These are phyloP conservation scores for Termitomyces sp. DNA, from an alignment of 768 basidiomycete species.

Conservation along the genomic window DNA sequence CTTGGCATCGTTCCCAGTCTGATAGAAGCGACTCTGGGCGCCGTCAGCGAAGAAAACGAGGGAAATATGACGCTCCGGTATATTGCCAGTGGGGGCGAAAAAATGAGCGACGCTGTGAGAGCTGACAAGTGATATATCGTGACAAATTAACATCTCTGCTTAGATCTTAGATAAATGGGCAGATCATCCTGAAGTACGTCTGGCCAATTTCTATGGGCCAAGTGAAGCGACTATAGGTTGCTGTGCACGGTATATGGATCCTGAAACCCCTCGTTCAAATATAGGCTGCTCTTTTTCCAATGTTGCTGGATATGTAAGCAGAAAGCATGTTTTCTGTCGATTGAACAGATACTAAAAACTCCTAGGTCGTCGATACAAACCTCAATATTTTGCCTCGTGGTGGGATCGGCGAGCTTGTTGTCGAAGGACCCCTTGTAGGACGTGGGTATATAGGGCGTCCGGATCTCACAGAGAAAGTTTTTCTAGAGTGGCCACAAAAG, in stretches of 20 bases:
- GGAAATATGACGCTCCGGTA: slow-evolving; percentile 33
- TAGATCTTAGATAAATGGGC: slow-evolving; percentile 47
- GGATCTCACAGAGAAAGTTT: slow-evolving; percentile 42
- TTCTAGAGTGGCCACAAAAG: slow-evolving; percentile 40
- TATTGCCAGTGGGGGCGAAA: slow-evolving; percentile 50
- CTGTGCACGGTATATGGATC: slow-evolving; percentile 40
- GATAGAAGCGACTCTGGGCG: slow-evolving; percentile 46
- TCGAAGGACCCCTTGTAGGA: slow-evolving; percentile 47
- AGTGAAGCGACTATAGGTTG: slow-evolving; percentile 54
- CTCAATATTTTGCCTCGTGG: slow-evolving; percentile 43
- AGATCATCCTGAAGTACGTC: slow-evolving; percentile 37
- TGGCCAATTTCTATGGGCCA: slow-evolving; percentile 52
- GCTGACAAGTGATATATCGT: background rate
- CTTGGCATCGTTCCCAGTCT: slow-evolving; percentile 51
- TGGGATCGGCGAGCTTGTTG: slow-evolving; percentile 45
- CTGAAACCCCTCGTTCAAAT: slow-evolving; percentile 36
- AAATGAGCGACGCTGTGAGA: slow-evolving; percentile 48
- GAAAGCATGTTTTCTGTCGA: background rate
- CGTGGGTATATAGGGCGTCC: slow-evolving; percentile 46
- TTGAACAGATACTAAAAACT: slow-evolving; percentile 15
- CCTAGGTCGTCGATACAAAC: slow-evolving; percentile 39
- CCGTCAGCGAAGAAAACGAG: slow-evolving; percentile 22
- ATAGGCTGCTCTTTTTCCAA: slow-evolving; percentile 40
- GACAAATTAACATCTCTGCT: background rate
- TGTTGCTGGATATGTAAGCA: slow-evolving; percentile 31